Evolutionary conservation across 2,329 filamentous ascomycete species (phyloP), one percentile per base, ranked within the genome.

Genomic region (Knufia fluminis): DNA sequence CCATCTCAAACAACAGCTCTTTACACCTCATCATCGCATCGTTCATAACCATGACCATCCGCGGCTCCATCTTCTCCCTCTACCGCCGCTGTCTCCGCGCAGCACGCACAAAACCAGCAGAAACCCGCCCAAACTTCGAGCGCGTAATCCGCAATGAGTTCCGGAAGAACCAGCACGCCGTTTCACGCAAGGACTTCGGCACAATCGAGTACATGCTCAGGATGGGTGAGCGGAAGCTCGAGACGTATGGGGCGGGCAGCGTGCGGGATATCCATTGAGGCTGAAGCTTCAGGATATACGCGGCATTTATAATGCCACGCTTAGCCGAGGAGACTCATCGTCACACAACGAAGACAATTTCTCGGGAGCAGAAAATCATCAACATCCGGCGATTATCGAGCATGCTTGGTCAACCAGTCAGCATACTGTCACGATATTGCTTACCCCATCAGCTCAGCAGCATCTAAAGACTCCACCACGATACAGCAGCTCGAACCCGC

Each of bases 1-100:
- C n/a, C n/a, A n/a, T n/a, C n/a, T n/a, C n/a, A n/a, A n/a, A n/a
- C n/a, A n/a, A n/a, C n/a, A n/a, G n/a, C n/a, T n/a, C n/a, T n/a
- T n/a, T n/a, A n/a, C n/a, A n/a, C n/a, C n/a, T n/a, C n/a, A n/a
- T n/a, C n/a, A n/a, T n/a, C n/a, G n/a, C n/a, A n/a, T n/a, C n/a
- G n/a, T n/a, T n/a, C n/a, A n/a, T n/a, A 23, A 26, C 14, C 3
- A 45, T 45, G 42, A 33, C 42, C 3, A 19, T 45, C 24, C 42
- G 42, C 42, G 17, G 3, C 10, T 33, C 42, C 4, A 33, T 32
- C 8, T 32, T 45, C 24, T 45, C 42, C 2, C 42, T 98, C 12
- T 98, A 97, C 66, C 82, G 91, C 51, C 79, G 81, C 63, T 97
- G 91, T 61, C 72, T 98, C 22, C 80, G 90, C 52, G 86, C 86